A percentile compares a stretch with the other conserved stretches of the same genome.
Conservation (phyloP, 2,329 filamentous ascomycete species). For the Apiospora saccharicola region DNA sequence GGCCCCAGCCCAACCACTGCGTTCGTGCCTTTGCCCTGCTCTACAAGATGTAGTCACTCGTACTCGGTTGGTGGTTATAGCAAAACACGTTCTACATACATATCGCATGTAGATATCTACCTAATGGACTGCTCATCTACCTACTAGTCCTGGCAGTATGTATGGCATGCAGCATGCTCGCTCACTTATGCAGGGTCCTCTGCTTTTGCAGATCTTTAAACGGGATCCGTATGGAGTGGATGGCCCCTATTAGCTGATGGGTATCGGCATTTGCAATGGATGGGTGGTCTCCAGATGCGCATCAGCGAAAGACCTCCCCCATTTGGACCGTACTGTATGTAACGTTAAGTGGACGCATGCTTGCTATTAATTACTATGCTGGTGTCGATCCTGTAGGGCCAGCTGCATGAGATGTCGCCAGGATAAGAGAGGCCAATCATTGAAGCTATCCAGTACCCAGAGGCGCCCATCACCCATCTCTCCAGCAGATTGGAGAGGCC, state of each 20-base stretch:
- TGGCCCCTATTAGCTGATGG: slow-evolving; percentile 14
- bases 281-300: slow-evolving; percentile 17
- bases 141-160: neutral
- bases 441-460: neutral
- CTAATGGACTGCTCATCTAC: too few species aligned
- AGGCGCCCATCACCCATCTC: slow-evolving; percentile 22
- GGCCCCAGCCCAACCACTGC: neutral
- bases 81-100: too few species aligned
- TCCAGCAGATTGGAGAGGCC: slow-evolving; percentile 15
- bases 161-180: neutral
- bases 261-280: slow-evolving; percentile 8
- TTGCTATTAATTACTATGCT: slow-evolving; percentile 26
- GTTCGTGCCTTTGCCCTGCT: neutral
- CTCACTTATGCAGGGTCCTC: slow-evolving; percentile 10
- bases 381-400: slow-evolving; percentile 28
- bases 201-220: slow-evolving; percentile 9
- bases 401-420: slow-evolving; percentile 26
- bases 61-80: neutral
- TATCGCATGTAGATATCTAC: too few species aligned
- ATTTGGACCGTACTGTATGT: slow-evolving; percentile 9
- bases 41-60: neutral
- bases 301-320: slow-evolving; percentile 12
- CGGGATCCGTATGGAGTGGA: slow-evolving; percentile 14
- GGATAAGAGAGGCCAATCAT: slow-evolving; percentile 28
- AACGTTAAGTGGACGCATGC: slow-evolving; percentile 16